These are phyloP conservation scores for Vigna trinervia DNA, from an alignment of 306 rosid species.

Conservation along the genomic window DNA sequence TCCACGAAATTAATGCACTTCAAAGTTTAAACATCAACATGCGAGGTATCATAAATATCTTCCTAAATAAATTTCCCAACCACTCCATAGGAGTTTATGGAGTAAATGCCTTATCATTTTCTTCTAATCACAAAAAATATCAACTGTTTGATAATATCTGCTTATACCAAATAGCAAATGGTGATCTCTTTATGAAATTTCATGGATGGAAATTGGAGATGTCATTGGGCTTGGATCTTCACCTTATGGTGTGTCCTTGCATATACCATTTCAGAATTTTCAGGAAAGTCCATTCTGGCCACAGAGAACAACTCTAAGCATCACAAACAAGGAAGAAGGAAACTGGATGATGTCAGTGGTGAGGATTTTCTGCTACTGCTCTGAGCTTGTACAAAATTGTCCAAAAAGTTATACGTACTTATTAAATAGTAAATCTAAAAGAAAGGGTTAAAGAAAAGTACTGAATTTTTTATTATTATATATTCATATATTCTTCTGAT, in stretches of 20 bases:
- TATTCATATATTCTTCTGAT: conserved; percentile 20
- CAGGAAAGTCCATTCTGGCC: conserved; percentile 31
- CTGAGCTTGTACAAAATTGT: not conserved
- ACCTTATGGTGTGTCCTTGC: conserved; percentile 26
- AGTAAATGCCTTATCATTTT: not conserved
- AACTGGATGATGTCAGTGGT: conserved; percentile 40
- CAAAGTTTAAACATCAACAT: conserved; percentile 18
- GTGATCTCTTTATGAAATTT: not conserved
- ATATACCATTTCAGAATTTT: not conserved
- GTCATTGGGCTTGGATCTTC: conserved; percentile 35
- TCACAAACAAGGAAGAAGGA: conserved; percentile 40
- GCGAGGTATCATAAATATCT: not conserved
- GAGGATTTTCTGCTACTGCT: not conserved
- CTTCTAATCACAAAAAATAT: conserved; percentile 19
- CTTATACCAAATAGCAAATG: not conserved
- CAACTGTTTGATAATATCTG: not conserved
- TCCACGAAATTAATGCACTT: not conserved
- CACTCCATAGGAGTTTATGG: not conserved
- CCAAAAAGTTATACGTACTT: not conserved
- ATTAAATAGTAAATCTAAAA: not conserved
- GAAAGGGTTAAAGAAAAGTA: not conserved
- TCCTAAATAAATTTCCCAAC: conserved; percentile 18
- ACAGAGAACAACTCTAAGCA: conserved; percentile 11
- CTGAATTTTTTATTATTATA: not conserved
- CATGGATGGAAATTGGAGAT: conserved; percentile 30